Percentiles rank a stretch among this genome's conserved stretches.
These are phyloP conservation scores for Fusarium abutilonis DNA, from an alignment of 2,329 filamentous ascomycete genomes.

Conservation along the genomic window DNA sequence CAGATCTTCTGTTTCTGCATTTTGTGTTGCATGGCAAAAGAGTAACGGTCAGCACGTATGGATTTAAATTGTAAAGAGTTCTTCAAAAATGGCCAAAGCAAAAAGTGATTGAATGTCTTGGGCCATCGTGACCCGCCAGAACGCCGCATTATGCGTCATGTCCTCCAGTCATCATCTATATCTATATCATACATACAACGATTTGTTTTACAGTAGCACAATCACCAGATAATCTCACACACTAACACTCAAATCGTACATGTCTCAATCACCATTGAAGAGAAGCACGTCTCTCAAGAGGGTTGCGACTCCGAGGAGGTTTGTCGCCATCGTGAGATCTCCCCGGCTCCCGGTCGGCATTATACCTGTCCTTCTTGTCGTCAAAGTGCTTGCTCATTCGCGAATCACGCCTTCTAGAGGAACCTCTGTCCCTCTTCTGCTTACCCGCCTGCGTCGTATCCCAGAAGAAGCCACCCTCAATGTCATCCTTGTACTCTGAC, in stretches of 20 bases:
- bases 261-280: background rate
- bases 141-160: conserved; percentile 17
- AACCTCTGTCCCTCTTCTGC: background rate
- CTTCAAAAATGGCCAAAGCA: too few relatives aligned
- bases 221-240: background rate
- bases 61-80: too few relatives aligned
- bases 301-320: background rate
- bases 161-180: background rate
- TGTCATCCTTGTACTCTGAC: conserved; percentile 22
- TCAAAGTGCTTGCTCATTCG: background rate
- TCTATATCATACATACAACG: conserved; percentile 18
- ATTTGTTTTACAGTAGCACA: conserved; percentile 13
- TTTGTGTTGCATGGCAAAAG: background rate
- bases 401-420: background rate
- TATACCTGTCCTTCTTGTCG: background rate
- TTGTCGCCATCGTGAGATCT: background rate
- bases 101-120: background rate
- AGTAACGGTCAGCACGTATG: too few relatives aligned
- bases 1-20: background rate
- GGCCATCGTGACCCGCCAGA: background rate
- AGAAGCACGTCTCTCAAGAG: conserved; percentile 3
- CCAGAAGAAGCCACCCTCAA: conserved; percentile 47
- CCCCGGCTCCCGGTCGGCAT: too few relatives aligned
- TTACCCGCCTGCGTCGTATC: conserved; percentile 44
- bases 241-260: conserved; percentile 6